Evolutionary conservation across 2,329 filamentous ascomycete species (phyloP), one percentile per base, ranked within the genome.

Genomic region (Magnaporthiopsis incrustans): DNA sequence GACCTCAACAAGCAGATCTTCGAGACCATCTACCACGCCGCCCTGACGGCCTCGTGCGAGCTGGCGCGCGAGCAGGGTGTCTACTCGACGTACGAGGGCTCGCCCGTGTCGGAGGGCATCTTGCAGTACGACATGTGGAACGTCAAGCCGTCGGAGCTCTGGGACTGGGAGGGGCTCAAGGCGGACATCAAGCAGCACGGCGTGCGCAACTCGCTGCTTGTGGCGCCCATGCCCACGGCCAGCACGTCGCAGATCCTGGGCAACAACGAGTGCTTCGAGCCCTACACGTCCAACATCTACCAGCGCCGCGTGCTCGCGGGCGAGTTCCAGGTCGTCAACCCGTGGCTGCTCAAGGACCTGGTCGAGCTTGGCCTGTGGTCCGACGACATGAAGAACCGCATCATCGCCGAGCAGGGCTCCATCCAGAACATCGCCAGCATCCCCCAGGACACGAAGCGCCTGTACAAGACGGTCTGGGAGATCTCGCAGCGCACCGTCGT

Each of bases 391-490:
- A 99, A 99, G 89, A 99, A 99, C 84, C 92, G 95, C 72, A 99
- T 99, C 83, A 99, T 99, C 73, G 90, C 95, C 65, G 94, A 97
- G 67, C 91, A 91, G 70, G 95, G 95, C 69, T 98, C 94, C 26
- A 90, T 99, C 64, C 95, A 98, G 78, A 94, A 95, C 78, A 94
- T 99, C 68, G 91, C 94, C 74, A 98, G 96, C 79, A 97, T 99
- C 67, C 94, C 95, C 18, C 86, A 90, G 38, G 95, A 99, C 71
- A 90, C 96, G 83, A 99, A 99, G 83, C 88, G 89, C 56, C 85
- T 99, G 8, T 99, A 99, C 86, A 99, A 99, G 88, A 99, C 95
- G 3, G 95, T 99, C 27, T 99, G 95, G 95, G 95, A 99, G 77
- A 97, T 99, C 73, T 96, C 92, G 26, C 95, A 99, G 81, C 90